phyloP scores from a whole-genome alignment of 1,284 basidiomycete genomes.

The Heterobasidion irregulare region DNA sequence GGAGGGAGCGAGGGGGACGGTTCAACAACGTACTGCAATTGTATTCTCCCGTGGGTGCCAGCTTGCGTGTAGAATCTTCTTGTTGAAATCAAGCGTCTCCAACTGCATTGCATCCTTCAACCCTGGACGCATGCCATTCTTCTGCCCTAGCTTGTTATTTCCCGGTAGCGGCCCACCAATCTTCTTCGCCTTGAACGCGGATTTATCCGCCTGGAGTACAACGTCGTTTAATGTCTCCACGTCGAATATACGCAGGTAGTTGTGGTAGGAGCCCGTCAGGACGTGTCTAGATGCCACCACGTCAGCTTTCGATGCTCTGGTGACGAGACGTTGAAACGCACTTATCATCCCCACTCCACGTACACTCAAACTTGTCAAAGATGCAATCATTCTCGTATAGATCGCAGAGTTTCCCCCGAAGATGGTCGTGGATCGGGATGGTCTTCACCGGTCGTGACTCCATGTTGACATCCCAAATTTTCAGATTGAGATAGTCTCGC shows the following conservation, averaged over 20 bases:
- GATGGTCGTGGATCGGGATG: slow-evolving; percentile 97
- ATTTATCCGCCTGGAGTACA: slow-evolving; percentile 97
- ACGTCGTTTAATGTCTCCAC: slow-evolving; percentile 86
- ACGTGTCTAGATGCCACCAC: slow-evolving; percentile 57
- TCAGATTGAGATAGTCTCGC: slow-evolving; percentile 94
- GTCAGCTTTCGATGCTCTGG: not conserved
- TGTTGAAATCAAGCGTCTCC: slow-evolving; percentile 95
- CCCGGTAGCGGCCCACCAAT: slow-evolving; percentile 77
- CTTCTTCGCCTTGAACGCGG: slow-evolving; percentile 99
- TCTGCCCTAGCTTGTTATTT: slow-evolving; percentile 49
- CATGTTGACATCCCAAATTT: slow-evolving; percentile 99
- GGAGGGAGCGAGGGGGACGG: not conserved
- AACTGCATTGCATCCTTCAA: slow-evolving; percentile 82
- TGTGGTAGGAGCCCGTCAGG: slow-evolving; percentile 97
- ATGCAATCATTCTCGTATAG: slow-evolving; percentile 99
- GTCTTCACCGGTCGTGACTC: slow-evolving; percentile 95
- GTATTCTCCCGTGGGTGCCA: slow-evolving; percentile 98
- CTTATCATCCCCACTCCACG: slow-evolving; percentile 94
- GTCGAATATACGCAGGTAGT: slow-evolving; percentile 99
- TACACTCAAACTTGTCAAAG: slow-evolving; percentile 99
- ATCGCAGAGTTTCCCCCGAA: slow-evolving; percentile 96
- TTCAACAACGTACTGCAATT: slow-evolving; percentile 68
- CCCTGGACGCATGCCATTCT: slow-evolving; percentile 62
- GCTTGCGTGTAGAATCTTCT: slow-evolving; percentile 97
- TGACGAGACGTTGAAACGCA: slow-evolving; percentile 34